Evolutionary conservation across 306 rosid species (phyloP).

Genomic region (Arachis hypogaea): DNA sequence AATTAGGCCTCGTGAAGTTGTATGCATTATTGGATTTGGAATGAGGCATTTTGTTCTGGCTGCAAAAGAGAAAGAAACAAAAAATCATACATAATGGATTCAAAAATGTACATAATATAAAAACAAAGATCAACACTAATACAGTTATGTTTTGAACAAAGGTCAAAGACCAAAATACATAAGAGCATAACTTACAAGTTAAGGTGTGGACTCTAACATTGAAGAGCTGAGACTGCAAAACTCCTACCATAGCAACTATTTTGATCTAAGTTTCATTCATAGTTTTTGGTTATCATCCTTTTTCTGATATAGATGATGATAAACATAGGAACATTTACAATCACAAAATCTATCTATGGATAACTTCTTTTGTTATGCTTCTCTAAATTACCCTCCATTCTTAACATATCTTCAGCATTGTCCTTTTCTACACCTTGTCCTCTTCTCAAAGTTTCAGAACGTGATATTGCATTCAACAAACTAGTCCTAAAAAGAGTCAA

Average conservation of each 20-base stretch:
- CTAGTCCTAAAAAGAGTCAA: too few species aligned
- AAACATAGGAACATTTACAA: constrained; percentile 27
- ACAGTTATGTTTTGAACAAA: background rate
- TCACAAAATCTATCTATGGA: constrained; percentile 33
- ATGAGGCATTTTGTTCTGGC: constrained; percentile 34
- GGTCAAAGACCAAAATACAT: constrained; percentile 10
- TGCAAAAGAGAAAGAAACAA: constrained; percentile 31
- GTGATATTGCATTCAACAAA: too few species aligned
- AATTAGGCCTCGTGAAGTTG: constrained; percentile 16
- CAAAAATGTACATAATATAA: too few species aligned
- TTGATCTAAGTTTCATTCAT: constrained; percentile 30
- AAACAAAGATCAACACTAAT: too few species aligned
- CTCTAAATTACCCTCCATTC: constrained; percentile 36
- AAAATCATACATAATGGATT: too few species aligned
- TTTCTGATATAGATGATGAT: background rate
- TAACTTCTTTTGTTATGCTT: constrained; percentile 18
- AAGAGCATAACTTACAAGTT: constrained; percentile 51
- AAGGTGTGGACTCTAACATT: constrained; percentile 43
- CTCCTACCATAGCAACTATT: constrained; percentile 38
- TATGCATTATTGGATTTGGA: constrained; percentile 26
- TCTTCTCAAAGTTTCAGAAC: background rate
- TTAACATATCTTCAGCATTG: constrained; percentile 44
- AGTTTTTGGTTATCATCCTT: constrained; percentile 11
- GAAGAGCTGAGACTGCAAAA: constrained; percentile 53
- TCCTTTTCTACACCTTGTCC: constrained; percentile 35